Conservation (phyloP, 805 yeast genomes). For the Isabelozyma pseudorhagii region DNA sequence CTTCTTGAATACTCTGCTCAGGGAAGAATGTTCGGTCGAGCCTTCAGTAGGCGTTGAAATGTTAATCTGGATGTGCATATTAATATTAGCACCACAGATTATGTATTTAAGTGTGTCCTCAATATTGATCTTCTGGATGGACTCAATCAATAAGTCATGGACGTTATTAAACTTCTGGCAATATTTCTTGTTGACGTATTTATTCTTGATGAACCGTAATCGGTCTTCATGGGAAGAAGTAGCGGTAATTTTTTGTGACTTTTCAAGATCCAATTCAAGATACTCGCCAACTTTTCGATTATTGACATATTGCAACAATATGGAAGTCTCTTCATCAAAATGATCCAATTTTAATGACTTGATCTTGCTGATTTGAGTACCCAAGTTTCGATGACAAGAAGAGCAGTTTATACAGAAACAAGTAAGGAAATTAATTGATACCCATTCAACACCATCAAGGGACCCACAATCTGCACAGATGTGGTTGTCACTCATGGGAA, state of each 20-base stretch:
- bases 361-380: constrained; percentile 76
- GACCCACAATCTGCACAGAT: constrained; percentile 80
- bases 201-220: constrained; percentile 56
- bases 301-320: constrained; percentile 49
- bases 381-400: constrained; percentile 83
- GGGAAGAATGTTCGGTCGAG: neutral
- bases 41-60: constrained; percentile 5
- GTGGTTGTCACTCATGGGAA: constrained; percentile 51
- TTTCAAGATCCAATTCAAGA: constrained; percentile 45
- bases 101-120: constrained; percentile 40
- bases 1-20: constrained; percentile 13
- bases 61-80: constrained; percentile 35
- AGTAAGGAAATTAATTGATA: constrained; percentile 69
- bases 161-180: constrained; percentile 19
- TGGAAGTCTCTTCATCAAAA: constrained; percentile 56
- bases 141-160: constrained; percentile 44
- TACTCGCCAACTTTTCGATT: constrained; percentile 57
- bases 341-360: constrained; percentile 76
- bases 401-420: constrained; percentile 83
- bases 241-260: constrained; percentile 23
- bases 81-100: constrained; percentile 47
- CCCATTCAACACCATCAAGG: constrained; percentile 73
- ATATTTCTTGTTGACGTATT: constrained; percentile 58
- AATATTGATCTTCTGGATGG: constrained; percentile 50
- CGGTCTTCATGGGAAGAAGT: constrained; percentile 45